Percentiles rank a stretch among this genome's conserved stretches.
Evolutionary conservation across 1,284 basidiomycete species (phyloP).

Genomic region (Ustilago tritici): DNA sequence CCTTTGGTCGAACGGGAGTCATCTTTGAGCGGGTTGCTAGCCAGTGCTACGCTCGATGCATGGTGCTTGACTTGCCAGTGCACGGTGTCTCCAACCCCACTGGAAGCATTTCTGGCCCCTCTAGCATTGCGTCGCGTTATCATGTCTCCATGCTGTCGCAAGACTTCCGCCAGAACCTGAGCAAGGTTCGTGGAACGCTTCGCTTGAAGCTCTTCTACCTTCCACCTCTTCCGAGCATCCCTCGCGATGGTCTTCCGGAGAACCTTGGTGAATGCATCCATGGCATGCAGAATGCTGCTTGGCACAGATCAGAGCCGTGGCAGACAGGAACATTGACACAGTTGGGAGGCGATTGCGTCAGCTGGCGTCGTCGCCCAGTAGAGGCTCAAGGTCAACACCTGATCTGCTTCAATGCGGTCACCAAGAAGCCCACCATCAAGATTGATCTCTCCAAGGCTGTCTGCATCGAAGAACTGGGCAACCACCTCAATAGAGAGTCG

Average conservation of each 20-base stretch:
- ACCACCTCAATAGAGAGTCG: constrained; percentile 65
- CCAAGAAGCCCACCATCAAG: constrained; percentile 86
- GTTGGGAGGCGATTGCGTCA: constrained; percentile 89
- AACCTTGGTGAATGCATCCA: constrained; percentile 90
- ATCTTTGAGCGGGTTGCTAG: constrained; percentile 58
- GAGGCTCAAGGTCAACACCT: constrained; percentile 87
- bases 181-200: constrained; percentile 60
- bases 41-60: constrained; percentile 55
- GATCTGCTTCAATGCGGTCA: constrained; percentile 93
- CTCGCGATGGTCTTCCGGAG: constrained; percentile 82
- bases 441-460: constrained; percentile 90
- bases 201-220: constrained; percentile 77
- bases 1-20: constrained; percentile 60
- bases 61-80: constrained; percentile 64
- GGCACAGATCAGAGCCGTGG: constrained; percentile 87
- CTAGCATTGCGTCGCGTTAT: constrained; percentile 45
- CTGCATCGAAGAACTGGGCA: constrained; percentile 81
- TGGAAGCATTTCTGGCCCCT: constrained; percentile 44
- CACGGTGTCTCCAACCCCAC: constrained; percentile 54
- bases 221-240: constrained; percentile 85
- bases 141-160: constrained; percentile 35
- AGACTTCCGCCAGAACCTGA: constrained; percentile 56
- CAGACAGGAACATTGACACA: constrained; percentile 90
- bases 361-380: constrained; percentile 87
- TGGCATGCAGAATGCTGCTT: constrained; percentile 86